Evolutionary conservation across 2,329 filamentous ascomycete species (phyloP), one percentile per base, ranked within the genome.

Genomic region (Neofusicoccum kwambonambiense): DNA sequence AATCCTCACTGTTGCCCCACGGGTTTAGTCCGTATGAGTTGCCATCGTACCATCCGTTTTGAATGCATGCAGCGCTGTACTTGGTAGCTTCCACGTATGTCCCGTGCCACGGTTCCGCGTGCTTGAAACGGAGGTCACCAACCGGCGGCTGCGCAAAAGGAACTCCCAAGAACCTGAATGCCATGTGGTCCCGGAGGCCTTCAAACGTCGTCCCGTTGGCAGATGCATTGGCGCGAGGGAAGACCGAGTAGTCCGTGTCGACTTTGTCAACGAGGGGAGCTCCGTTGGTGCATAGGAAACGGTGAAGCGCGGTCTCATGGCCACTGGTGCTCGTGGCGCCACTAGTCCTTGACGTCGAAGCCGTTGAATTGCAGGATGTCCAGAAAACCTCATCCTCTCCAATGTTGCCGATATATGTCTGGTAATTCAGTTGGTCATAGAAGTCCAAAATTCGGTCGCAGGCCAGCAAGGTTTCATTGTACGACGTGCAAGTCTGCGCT

Each of bases 51-150:
- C 61, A 42, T 6, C 47, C 39, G 11, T 79, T 76, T 66, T 83
- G 81, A 8, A 78, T 73, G 51, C 82, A 84, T 0, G 73, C 68
- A 0, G 79, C 80, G 3, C 81, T 81, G 60, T 78, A 81, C 1
- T 67, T 39, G 0, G 72, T 72, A 4, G 81, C 81, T 1, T 72
- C 66, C 64, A 75, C 78, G 56, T 83, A 82, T 0, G 47, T 13
- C 3, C 45, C 0, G 70, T 71, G 44, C 39, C 42, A 42, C 4
- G 58, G 50, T 22, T 63, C 34, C 2, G 64, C 58, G 37, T 42
- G 44, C 34, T 45, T 57, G 42, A 65, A 58, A 1, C 64, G 39
- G 19, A 65, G 50, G 2, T 42, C n/a, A 3, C 58, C 57, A 7
- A 63, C 42, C 0, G 57, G 64, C 4, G 64, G 58, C 49, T 63